phyloP scores from a whole-genome alignment of 345 rosid species.

The Syzygium grande region DNA sequence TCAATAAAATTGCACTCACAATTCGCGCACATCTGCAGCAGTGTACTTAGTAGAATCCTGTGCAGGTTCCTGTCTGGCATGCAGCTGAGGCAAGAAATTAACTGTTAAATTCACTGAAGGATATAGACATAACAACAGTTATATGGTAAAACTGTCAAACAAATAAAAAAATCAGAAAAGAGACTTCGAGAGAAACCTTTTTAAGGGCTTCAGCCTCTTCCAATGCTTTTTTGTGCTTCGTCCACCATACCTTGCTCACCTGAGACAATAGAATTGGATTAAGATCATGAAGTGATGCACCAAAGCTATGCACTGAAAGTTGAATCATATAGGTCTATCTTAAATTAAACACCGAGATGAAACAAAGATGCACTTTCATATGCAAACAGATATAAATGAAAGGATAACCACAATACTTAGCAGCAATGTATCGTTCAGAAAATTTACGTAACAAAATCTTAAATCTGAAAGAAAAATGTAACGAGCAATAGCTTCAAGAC shows the following conservation, averaged over 20 bases:
- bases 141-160: neutral
- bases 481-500: neutral
- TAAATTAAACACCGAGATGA: neutral
- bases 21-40: slow-evolving; percentile 98
- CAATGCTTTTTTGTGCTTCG: slow-evolving; percentile 95
- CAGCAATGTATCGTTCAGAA: neutral
- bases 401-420: neutral
- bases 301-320: neutral
- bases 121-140: neutral
- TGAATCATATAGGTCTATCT: neutral
- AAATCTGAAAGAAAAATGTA: neutral
- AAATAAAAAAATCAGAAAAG: neutral
- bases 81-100: slow-evolving; percentile 39
- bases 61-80: slow-evolving; percentile 70
- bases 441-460: neutral
- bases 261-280: slow-evolving; percentile 5
- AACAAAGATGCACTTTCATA: neutral
- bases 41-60: slow-evolving; percentile 78
- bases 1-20: slow-evolving; percentile 41
- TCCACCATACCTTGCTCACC: slow-evolving; percentile 99
- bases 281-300: neutral
- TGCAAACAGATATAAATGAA: neutral
- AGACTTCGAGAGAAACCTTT: slow-evolving; percentile 46
- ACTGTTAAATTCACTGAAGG: neutral
- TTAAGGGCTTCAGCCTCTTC: slow-evolving; percentile 99